phyloP scores from a whole-genome alignment of 2,329 filamentous ascomycete genomes.

The Sclerotinia minor region DNA sequence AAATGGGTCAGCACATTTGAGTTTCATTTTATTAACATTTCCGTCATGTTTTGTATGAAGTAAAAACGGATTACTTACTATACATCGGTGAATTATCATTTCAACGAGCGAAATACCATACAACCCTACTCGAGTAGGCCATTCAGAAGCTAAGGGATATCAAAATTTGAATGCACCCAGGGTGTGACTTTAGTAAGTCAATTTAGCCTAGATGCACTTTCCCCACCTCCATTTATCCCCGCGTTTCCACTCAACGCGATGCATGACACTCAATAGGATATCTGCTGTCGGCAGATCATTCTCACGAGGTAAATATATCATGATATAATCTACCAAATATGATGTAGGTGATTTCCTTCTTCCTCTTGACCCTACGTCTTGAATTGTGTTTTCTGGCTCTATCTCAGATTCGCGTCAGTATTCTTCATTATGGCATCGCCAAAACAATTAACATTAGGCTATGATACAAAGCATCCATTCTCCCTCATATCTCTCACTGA shows the following conservation, averaged over 20 bases:
- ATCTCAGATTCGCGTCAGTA: background rate
- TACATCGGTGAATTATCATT: background rate
- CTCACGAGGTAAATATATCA: background rate
- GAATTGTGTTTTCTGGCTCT: background rate
- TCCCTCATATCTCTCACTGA: conserved; percentile 52
- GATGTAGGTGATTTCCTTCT: background rate
- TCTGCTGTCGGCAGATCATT: conserved; percentile 11
- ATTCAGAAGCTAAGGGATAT: no score
- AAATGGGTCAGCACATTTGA: background rate
- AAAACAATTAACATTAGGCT: conserved; percentile 47
- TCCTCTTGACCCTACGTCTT: background rate
- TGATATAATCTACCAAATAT: background rate
- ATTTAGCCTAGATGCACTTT: conserved; percentile 6
- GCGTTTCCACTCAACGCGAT: conserved; percentile 1
- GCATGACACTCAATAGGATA: background rate
- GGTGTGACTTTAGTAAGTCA: conserved; percentile 7
- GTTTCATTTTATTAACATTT: background rate
- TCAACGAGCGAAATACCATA: no score
- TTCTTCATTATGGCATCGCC: conserved; percentile 15
- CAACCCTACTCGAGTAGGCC: no score
- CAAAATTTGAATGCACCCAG: no score
- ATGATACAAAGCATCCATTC: conserved; percentile 57
- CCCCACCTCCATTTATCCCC: conserved; percentile 8
- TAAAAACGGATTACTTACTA: background rate
- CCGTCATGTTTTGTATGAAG: background rate